phyloP scores from a whole-genome alignment of 2,329 filamentous ascomycete species.

The Emericellopsis atlantica region DNA sequence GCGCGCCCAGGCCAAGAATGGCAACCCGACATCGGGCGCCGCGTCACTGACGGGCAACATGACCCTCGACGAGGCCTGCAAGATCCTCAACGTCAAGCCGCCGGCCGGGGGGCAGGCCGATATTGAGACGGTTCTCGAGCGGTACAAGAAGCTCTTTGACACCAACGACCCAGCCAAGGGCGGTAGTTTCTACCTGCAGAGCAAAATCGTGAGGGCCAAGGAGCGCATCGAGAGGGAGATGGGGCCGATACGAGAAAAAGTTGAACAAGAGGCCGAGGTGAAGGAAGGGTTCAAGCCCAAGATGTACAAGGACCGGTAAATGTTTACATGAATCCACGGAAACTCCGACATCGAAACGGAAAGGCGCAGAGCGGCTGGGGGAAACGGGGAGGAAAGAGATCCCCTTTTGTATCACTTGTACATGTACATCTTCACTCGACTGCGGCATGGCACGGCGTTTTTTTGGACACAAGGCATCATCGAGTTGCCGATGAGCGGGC shows the following conservation, averaged over 20 bases:
- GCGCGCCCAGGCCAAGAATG: constrained; percentile 53
- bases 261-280: constrained; percentile 62
- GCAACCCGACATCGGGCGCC: constrained; percentile 40
- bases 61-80: constrained; percentile 91
- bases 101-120: constrained; percentile 62
- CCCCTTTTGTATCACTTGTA: constrained; percentile 15
- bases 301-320: constrained; percentile 73
- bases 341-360: too few species aligned
- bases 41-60: constrained; percentile 55
- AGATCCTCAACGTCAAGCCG: constrained; percentile 90
- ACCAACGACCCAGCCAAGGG: constrained; percentile 90
- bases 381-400: neutral
- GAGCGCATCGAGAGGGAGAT: constrained; percentile 88
- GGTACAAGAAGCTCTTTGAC: constrained; percentile 94
- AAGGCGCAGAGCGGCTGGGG: neutral
- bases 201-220: constrained; percentile 83
- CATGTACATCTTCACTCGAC: constrained; percentile 41
- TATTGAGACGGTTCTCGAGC: constrained; percentile 65
- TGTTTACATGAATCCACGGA: neutral
- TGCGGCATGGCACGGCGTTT: constrained; percentile 41
- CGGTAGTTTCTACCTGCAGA: constrained; percentile 96
- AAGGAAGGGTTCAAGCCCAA: constrained; percentile 90
- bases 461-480: neutral
- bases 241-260: constrained; percentile 56
- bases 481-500: constrained; percentile 7